Evolutionary conservation across 305 asterid species (phyloP).

Genomic region (Fraxinus greggii): DNA sequence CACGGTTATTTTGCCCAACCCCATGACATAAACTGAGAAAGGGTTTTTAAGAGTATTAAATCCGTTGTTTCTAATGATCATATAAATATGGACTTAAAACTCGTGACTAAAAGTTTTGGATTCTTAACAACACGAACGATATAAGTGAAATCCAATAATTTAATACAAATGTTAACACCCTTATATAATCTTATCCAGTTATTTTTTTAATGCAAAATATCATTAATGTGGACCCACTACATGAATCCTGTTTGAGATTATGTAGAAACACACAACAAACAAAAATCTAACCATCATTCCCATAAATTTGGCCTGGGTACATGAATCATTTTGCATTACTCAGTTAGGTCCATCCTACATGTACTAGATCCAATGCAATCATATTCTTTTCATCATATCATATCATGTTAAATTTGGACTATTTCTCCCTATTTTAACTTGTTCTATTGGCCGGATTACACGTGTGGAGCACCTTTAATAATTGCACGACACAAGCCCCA

Average conservation of each 20-base stretch:
- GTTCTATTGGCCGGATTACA: not conserved
- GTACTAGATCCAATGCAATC: not conserved
- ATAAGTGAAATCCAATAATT: not conserved
- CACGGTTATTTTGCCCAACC: not conserved
- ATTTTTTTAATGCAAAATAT: not conserved
- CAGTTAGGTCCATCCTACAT: not conserved
- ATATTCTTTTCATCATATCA: not conserved
- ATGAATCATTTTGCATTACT: not conserved
- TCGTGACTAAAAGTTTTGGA: not conserved
- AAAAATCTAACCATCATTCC: not conserved
- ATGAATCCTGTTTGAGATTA: not conserved
- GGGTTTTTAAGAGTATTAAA: not conserved
- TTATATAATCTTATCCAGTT: not conserved
- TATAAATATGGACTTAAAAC: not conserved
- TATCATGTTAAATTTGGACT: not conserved
- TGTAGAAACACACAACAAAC: not conserved
- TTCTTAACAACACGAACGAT: not conserved
- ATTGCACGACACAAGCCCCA: not conserved
- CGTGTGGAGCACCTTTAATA: not conserved
- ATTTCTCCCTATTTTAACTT: not conserved
- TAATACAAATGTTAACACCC: not conserved
- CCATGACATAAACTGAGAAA: not conserved
- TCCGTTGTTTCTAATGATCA: not conserved
- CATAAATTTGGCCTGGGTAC: not conserved
- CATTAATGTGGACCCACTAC: not conserved